A percentile compares a stretch with the other conserved stretches of the same genome.
These are phyloP conservation scores for Haplographium delicatum DNA, from an alignment of 495 filamentous ascomycete genomes.

Conservation along the genomic window DNA sequence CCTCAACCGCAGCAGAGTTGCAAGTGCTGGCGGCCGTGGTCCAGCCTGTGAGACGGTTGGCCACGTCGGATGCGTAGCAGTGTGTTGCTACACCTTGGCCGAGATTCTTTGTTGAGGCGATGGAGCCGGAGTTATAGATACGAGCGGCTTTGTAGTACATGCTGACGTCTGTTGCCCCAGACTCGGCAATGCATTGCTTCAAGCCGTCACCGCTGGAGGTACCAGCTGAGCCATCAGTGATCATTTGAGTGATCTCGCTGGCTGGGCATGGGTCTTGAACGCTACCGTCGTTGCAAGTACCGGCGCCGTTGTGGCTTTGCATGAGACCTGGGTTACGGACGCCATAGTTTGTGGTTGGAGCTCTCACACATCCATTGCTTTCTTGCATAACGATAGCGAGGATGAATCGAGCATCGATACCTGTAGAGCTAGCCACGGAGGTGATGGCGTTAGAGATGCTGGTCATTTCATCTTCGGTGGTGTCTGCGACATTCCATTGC, in stretches of 20 bases:
- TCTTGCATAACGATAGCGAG: constrained; percentile 52
- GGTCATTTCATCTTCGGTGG: constrained; percentile 30
- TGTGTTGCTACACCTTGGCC: constrained; percentile 44
- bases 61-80: constrained; percentile 53
- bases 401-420: constrained; percentile 39
- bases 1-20: neutral
- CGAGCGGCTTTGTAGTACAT: constrained; percentile 35
- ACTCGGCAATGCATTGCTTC: constrained; percentile 25
- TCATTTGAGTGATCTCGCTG: constrained; percentile 29
- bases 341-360: constrained; percentile 32
- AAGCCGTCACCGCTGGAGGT: constrained; percentile 34
- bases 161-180: constrained; percentile 23
- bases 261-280: constrained; percentile 23
- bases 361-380: constrained; percentile 49
- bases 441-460: constrained; percentile 37
- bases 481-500: constrained; percentile 29
- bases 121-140: constrained; percentile 53
- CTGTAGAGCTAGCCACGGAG: constrained; percentile 31
- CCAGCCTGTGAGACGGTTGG: constrained; percentile 47
- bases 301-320: constrained; percentile 31
- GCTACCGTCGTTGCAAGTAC: constrained; percentile 12
- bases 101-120: constrained; percentile 42
- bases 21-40: neutral
- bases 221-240: constrained; percentile 35
- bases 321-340: constrained; percentile 38